Percentiles rank a stretch among this genome's conserved stretches.
Evolutionary conservation across 495 filamentous ascomycete species (phyloP).

Genomic region (Penicillium turbatum): DNA sequence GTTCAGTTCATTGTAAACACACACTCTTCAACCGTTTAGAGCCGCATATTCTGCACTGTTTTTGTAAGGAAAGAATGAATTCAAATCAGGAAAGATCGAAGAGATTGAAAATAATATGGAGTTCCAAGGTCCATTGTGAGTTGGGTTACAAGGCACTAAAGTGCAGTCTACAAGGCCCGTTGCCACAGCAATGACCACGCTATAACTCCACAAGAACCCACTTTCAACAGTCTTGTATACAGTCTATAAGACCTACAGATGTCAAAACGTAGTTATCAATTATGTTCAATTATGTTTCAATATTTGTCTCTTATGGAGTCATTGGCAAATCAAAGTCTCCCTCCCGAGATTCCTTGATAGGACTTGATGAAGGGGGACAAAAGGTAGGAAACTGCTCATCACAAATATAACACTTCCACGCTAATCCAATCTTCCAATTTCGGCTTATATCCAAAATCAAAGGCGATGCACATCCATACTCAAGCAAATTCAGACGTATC

Average conservation of each 20-base stretch:
- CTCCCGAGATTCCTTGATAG: too few species aligned
- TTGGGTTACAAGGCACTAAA: neutral
- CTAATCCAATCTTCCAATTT: neutral
- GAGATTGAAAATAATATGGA: neutral
- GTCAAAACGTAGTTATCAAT: too few species aligned
- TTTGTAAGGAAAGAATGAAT: neutral
- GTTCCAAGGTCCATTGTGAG: neutral
- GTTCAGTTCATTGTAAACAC: slow-evolving; percentile 11
- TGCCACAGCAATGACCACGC: neutral
- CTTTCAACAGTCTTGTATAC: neutral
- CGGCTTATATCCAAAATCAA: neutral
- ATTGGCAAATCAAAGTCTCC: too few species aligned
- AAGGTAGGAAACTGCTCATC: too few species aligned
- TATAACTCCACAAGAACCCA: neutral
- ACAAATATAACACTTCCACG: too few species aligned
- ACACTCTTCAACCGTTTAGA: neutral
- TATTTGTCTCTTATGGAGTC: too few species aligned
- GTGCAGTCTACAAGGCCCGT: neutral
- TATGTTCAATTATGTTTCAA: too few species aligned
- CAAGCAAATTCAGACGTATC: slow-evolving; percentile 34
- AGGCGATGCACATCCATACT: neutral
- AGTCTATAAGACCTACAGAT: too few species aligned
- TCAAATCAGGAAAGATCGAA: neutral
- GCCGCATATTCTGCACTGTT: neutral
- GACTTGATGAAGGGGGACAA: too few species aligned